These are phyloP conservation scores for Kentomonas sorsogonicus DNA, from an alignment of 208 protist genomes.

Conservation along the genomic window DNA sequence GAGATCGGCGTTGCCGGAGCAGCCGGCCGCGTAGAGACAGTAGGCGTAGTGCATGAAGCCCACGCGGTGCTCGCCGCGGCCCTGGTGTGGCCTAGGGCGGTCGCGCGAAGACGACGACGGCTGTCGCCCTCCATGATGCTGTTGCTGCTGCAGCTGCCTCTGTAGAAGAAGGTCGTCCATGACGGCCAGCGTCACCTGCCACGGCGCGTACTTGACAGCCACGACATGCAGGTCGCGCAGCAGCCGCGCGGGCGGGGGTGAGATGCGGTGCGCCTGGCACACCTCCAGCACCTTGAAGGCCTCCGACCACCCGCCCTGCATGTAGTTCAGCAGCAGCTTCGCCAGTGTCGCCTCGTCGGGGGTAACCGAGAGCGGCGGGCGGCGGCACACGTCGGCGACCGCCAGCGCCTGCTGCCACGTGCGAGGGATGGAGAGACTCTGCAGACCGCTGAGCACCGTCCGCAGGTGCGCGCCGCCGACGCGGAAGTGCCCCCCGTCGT, in stretches of 20 bases:
- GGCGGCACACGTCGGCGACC: conserved; percentile 30
- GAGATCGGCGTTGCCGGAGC: conserved; percentile 28
- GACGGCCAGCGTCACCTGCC: conserved; percentile 40
- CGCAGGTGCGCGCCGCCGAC: conserved; percentile 57
- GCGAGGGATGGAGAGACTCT: conserved; percentile 50
- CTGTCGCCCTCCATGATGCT: too few species aligned
- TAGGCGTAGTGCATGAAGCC: conserved; percentile 78
- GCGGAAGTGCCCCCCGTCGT: conserved; percentile 17
- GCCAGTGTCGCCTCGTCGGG: conserved; percentile 46
- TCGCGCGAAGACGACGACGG: too few species aligned
- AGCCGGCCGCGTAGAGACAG: conserved; percentile 58
- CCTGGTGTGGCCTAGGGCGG: too few species aligned
- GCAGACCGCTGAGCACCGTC: conserved; percentile 49
- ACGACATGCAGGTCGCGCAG: conserved; percentile 67
- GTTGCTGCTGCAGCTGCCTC: conserved; percentile 16
- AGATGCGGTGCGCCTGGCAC: conserved; percentile 2
- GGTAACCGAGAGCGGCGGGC: conserved; percentile 13
- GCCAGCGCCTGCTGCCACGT: conserved; percentile 53
- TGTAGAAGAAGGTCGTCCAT: conserved; percentile 29
- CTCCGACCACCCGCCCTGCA: conserved; percentile 59
- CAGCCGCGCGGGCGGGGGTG: conserved; percentile 16
- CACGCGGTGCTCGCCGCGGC: conserved; percentile 9
- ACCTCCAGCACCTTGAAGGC: conserved; percentile 62
- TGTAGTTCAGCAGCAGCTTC: conserved; percentile 55
- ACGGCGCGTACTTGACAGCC: conserved; percentile 60